phyloP scores from a whole-genome alignment of 2,329 filamentous ascomycete species.

The Nigrospora oryzae region DNA sequence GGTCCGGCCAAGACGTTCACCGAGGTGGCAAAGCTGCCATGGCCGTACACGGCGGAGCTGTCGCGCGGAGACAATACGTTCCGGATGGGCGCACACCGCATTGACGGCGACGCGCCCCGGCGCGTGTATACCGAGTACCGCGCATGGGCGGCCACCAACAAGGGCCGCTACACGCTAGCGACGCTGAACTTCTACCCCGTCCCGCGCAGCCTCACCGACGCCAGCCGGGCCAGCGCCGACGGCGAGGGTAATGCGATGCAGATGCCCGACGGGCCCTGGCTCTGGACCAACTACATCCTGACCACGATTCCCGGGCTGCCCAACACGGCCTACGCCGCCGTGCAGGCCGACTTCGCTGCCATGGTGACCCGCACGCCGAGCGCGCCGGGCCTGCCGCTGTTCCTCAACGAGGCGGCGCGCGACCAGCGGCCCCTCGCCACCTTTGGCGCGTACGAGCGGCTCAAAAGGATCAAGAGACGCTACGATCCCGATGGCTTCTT shows the following conservation, averaged over 20 bases:
- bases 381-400: constrained; percentile 16
- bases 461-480: constrained; percentile 27
- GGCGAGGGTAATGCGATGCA: constrained; percentile 20
- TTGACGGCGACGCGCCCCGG: constrained; percentile 12
- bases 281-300: constrained; percentile 20
- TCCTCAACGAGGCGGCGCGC: constrained; percentile 17
- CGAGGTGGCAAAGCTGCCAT: constrained; percentile 23
- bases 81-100: constrained; percentile 21
- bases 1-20: constrained; percentile 16
- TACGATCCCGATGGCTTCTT: constrained; percentile 26
- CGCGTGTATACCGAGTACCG: constrained; percentile 16
- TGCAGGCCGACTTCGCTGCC: constrained; percentile 19
- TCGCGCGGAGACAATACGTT: constrained; percentile 22
- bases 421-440: constrained; percentile 17
- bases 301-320: constrained; percentile 14
- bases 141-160: constrained; percentile 19
- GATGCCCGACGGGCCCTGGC: constrained; percentile 23
- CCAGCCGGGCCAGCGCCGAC: constrained; percentile 17
- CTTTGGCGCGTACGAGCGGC: constrained; percentile 20
- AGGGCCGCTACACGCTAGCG: constrained; percentile 16
- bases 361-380: constrained; percentile 18
- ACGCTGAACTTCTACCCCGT: constrained; percentile 20
- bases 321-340: constrained; percentile 12
- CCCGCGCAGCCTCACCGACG: constrained; percentile 19
- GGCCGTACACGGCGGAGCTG: constrained; percentile 17